phyloP scores from a whole-genome alignment of 768 basidiomycete species.

The Rickenella mellea region DNA sequence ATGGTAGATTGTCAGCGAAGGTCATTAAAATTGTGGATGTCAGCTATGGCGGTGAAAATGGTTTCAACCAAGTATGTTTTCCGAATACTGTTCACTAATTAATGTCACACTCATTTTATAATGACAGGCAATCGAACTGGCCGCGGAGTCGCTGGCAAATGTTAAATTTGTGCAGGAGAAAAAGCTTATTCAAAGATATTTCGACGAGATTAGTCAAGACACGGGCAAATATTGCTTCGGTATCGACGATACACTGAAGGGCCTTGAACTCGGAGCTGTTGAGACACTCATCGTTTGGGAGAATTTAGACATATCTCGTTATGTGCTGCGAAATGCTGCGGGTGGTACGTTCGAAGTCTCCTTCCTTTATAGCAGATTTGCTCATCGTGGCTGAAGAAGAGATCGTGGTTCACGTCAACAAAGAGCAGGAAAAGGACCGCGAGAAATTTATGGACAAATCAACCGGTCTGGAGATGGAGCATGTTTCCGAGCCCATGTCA shows the following conservation, averaged over 20 bases:
- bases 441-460: slow-evolving; percentile 95
- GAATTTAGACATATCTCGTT: slow-evolving; percentile 86
- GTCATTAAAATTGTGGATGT: slow-evolving; percentile 98
- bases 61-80: slow-evolving; percentile 92
- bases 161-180: slow-evolving; percentile 99
- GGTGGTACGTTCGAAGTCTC: slow-evolving; percentile 43
- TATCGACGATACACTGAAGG: slow-evolving; percentile 93
- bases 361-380: not conserved
- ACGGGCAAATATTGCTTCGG: slow-evolving; percentile 96
- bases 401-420: slow-evolving; percentile 65
- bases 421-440: slow-evolving; percentile 84
- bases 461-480: slow-evolving; percentile 94
- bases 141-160: slow-evolving; percentile 90
- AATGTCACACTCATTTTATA: not conserved
- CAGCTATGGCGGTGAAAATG: slow-evolving; percentile 96
- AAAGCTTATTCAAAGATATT: slow-evolving; percentile 93
- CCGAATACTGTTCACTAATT: not conserved
- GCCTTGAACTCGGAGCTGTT: slow-evolving; percentile 90
- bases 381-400: slow-evolving; percentile 51
- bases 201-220: slow-evolving; percentile 98
- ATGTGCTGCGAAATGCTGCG: slow-evolving; percentile 84
- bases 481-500: slow-evolving; percentile 66
- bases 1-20: slow-evolving; percentile 78
- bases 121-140: slow-evolving; percentile 88
- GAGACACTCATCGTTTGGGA: slow-evolving; percentile 99